Base-by-base conservation (phyloP, 2,329 filamentous ascomycete species). In the Furcasterigmium furcatum region DNA sequence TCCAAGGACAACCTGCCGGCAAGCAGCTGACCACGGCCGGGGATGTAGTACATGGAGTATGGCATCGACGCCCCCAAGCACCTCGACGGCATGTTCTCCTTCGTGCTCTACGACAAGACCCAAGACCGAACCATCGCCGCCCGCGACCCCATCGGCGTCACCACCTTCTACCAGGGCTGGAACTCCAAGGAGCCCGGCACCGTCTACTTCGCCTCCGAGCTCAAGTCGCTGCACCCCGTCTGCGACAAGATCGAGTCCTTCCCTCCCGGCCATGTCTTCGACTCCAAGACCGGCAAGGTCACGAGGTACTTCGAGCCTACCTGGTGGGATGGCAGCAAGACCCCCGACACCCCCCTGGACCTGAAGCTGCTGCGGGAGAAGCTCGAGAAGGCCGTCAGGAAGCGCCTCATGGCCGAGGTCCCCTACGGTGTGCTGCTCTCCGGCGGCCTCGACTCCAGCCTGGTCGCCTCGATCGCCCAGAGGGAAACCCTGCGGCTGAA, bases 11-110 rank as follows among this genome's bases (percentile, higher is more conserved):
- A n/a, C 9, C 18, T n/a, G 16, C 7, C 8, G 9, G 27, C 16
- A 22, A 16, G 9, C 14, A 16, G 12, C 40, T 42, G 13, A 12
- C n/a, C 25, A 2, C 13, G 41, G 45, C 34, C 41, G n/a, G 18
- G 25, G 16, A 20, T 35, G 13, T 48, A 95, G 88, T 99, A 99
- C 67, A 80, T 91, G 73, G 84, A 97, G 71, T 82, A 95, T 79
- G 94, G 85, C 61, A 78, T 95, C 57, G 91, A 97, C 62, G 90
- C 92, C 47, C 91, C 94, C 51, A 94, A 92, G 71, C 78, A 90
- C 70, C 84, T 99, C 56, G 94, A 99, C 67, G 94, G 94, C 74
- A 99, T 99, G 94, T 99, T 99, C 80, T 96, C 92, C 14, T 99
- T 95, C 74, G 91, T 99, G 46, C 81, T 99, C 44, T 96, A 96